Base-by-base conservation (phyloP, 148 eudicot genomes). In the Cornus florida region DNA sequence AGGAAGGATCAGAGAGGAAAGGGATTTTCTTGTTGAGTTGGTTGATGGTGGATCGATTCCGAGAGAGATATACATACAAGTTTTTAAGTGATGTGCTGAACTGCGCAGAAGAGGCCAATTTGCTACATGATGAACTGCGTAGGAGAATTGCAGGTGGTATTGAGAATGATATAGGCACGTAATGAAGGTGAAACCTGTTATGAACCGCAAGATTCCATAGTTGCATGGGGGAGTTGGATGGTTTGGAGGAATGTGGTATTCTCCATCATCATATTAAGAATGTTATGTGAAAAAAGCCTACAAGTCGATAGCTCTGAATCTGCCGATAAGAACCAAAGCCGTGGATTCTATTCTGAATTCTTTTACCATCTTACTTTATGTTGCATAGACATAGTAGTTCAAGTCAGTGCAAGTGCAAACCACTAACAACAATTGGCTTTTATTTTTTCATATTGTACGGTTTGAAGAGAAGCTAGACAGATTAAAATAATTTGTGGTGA, bases 31-130 rank as follows among this genome's bases (percentile, higher is more conserved):
- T 46, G 89, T 81, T 77, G 95, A 91, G 86, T 84, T 94, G 81
- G 92, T 88, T 48, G 70, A 86, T 69, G 81, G 89, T 38, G 95
- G 98, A 32, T 92, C 87, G 7, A 76, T 89, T 79, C 98, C 97
- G 17, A 90, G 98, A 75, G 98, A 92, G n/a, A 78, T 91, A 88
- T 78, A 94, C 94, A 22, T 94, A 92, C 69, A 90, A 77, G 80
- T 69, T 94, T 77, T 91, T 94, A 41, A 43, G 85, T 75, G 84
- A 86, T 69, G 81, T 76, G 22, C 59, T 94, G 59, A 66, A 80
- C 20, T 81, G 84, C 5, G 78, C 70, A 22, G 97, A 91, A 69
- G 71, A 81, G 80, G 62, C 68, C 69, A 71, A 86, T 77, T 72
- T 91, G 87, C 76, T 90, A 23, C 91, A 90, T 74, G 80, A 83